These are phyloP conservation scores for Boletus edulis DNA, from an alignment of 768 basidiomycete species.

Conservation along the genomic window DNA sequence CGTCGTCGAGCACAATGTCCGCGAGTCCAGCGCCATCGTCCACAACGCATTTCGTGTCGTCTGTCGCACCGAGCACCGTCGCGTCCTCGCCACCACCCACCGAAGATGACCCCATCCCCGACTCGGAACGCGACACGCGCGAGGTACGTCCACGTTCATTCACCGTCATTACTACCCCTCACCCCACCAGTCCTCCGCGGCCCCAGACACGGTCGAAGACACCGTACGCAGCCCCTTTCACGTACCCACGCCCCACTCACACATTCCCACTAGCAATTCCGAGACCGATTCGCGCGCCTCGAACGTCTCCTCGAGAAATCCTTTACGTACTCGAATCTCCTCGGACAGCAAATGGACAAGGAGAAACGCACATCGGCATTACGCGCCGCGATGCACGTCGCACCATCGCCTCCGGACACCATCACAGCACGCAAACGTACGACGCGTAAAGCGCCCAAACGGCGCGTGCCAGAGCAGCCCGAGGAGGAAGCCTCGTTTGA, in stretches of 20 bases:
- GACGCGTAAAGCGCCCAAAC: conserved; percentile 6
- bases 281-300: conserved; percentile 50
- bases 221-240: conserved; percentile 5
- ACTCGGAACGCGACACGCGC: conserved; percentile 5
- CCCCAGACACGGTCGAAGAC: conserved; percentile 14
- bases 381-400: conserved; percentile 27
- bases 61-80: conserved; percentile 22
- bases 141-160: conserved; percentile 15
- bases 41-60: conserved; percentile 15
- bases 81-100: conserved; percentile 28
- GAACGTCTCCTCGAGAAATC: conserved; percentile 74
- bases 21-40: conserved; percentile 16
- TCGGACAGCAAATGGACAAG: conserved; percentile 75
- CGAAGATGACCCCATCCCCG: conserved; percentile 4
- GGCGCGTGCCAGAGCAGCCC: conserved; percentile 4
- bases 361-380: conserved; percentile 35
- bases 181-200: conserved; percentile 15
- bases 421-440: conserved; percentile 14
- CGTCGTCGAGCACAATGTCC: conserved; percentile 17
- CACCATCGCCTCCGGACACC: neutral
- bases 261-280: conserved; percentile 41
- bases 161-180: neutral
- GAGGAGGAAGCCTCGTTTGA: neutral
- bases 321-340: conserved; percentile 65
- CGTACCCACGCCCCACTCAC: neutral